phyloP scores from a whole-genome alignment of 176 grass and related monocot genomes.

The Guadua angustifolia region DNA sequence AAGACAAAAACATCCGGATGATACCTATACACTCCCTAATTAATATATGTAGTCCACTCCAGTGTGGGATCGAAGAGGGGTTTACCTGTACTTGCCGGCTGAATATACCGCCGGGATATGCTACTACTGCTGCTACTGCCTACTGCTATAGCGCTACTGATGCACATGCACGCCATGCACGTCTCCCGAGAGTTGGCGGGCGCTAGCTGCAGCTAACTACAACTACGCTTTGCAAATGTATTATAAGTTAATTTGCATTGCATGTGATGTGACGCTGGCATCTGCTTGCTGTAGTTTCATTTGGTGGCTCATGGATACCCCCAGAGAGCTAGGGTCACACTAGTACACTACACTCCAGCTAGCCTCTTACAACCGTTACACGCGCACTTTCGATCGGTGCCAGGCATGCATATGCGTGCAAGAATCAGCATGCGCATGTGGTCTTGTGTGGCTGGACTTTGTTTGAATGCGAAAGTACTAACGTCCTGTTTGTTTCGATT shows the following conservation, averaged over 20 bases:
- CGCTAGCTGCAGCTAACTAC: background rate
- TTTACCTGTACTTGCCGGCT: background rate
- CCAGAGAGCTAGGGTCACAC: no score
- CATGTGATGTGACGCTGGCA: background rate
- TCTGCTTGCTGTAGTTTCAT: background rate
- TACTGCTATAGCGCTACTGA: background rate
- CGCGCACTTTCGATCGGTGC: background rate
- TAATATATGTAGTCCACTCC: background rate
- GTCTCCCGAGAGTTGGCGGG: background rate
- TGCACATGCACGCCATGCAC: background rate
- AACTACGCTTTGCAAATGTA: no score
- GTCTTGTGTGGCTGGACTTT: no score
- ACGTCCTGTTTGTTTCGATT: no score
- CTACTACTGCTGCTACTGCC: no score
- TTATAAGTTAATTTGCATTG: background rate
- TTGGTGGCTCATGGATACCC: background rate
- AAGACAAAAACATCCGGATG: no score
- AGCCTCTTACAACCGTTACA: no score
- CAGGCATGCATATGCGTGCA: no score
- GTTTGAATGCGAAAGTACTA: background rate
- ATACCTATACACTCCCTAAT: no score
- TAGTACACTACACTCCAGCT: background rate
- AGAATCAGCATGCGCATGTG: background rate
- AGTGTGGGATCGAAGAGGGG: background rate
- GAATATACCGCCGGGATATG: background rate